These are phyloP conservation scores for Globisporangium acanthophoron DNA, from an alignment of 352 stramenopile species.

Conservation along the genomic window DNA sequence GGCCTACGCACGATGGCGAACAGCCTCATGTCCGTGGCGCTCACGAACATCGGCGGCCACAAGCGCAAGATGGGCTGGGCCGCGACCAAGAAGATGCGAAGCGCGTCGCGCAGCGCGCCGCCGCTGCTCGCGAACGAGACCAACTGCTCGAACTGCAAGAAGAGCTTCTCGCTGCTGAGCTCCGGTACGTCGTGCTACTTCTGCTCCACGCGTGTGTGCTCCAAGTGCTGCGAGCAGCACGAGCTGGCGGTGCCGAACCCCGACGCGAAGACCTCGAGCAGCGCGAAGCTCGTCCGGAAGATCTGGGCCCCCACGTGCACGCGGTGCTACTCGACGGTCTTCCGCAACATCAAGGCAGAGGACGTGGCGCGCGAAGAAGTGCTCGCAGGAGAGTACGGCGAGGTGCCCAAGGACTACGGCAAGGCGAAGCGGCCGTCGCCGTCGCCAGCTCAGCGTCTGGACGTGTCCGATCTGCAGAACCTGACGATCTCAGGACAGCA, in stretches of 20 bases:
- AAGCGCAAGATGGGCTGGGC: constrained; percentile 8
- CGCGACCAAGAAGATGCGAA: neutral
- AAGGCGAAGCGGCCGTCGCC: too few relatives aligned
- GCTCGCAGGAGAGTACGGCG: constrained; percentile 4
- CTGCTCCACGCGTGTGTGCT: constrained; percentile 6
- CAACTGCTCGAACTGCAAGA: constrained; percentile 5
- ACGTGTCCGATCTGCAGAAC: neutral
- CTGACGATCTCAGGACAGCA: neutral
- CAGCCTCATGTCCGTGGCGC: constrained; percentile 20
- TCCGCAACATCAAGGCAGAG: neutral
- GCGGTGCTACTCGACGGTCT: neutral
- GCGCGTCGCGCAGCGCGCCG: too few relatives aligned
- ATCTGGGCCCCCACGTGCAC: constrained; percentile 2
- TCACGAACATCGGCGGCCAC: neutral
- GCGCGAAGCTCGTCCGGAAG: neutral
- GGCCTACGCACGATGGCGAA: constrained; percentile 18
- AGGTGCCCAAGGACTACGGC: neutral
- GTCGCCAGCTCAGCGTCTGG: neutral
- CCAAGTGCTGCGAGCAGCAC: constrained; percentile 9
- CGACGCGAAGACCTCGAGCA: neutral
- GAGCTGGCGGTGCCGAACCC: constrained; percentile 4
- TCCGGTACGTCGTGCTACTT: constrained; percentile 1
- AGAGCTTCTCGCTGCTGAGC: constrained; percentile 4
- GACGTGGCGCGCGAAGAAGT: constrained; percentile 10
- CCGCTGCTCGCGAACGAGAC: neutral